Percentiles rank a stretch among this genome's conserved stretches.
phyloP scores from a whole-genome alignment of 306 rosid species.

The Betula pendula region DNA sequence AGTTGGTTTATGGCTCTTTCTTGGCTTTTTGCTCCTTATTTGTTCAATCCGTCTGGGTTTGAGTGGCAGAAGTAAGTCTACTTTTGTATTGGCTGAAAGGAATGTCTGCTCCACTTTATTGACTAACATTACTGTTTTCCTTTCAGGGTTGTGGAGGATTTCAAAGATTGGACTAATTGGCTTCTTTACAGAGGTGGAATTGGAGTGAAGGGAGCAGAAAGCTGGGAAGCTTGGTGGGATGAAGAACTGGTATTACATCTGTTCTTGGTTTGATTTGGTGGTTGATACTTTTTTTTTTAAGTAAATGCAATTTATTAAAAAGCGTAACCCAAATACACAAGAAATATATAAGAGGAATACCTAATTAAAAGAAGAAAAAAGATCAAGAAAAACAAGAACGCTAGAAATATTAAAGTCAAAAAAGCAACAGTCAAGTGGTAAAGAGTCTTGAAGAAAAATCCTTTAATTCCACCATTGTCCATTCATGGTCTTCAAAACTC shows the following conservation, averaged over 20 bases:
- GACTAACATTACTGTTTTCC: conserved; percentile 24
- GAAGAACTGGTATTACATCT: conserved; percentile 77
- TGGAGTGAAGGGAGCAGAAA: conserved; percentile 97
- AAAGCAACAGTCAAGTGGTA: too few species aligned
- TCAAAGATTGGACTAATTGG: conserved; percentile 98
- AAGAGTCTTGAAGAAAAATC: too few species aligned
- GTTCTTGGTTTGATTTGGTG: not conserved
- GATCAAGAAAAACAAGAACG: too few species aligned
- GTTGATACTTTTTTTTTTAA: too few species aligned
- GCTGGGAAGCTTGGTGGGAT: conserved; percentile 99
- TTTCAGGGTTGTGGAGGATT: conserved; percentile 80
- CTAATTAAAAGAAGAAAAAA: not conserved
- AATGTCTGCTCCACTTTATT: conserved; percentile 15
- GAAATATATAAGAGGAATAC: too few species aligned
- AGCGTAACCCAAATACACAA: too few species aligned
- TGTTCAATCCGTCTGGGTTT: conserved; percentile 96
- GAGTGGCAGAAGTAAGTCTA: conserved; percentile 96
- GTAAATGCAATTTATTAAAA: not conserved
- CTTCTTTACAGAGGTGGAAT: conserved; percentile 91
- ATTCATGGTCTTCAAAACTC: too few species aligned
- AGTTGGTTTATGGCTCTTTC: conserved; percentile 99
- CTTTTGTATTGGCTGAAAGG: not conserved
- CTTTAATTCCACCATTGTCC: too few species aligned
- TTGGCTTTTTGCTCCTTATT: conserved; percentile 96
- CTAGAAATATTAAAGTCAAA: too few species aligned